Conservation (phyloP, 441 rosid species). For the Sinapis alba region DNA sequence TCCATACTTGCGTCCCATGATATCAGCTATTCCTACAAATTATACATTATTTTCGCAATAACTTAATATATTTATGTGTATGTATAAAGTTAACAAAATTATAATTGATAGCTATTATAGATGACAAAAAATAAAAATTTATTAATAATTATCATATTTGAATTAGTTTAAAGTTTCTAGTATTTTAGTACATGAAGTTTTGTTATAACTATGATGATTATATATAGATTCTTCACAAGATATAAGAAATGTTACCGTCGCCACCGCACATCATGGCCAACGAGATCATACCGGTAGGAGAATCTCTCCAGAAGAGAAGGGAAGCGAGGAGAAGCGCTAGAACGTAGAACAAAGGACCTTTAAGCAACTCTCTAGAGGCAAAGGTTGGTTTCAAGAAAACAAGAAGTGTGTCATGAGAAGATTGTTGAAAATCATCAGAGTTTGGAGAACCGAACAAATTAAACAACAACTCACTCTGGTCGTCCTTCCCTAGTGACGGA, state of each 20-base stretch:
- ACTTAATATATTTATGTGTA: too few species aligned
- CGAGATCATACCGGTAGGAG: constrained; percentile 76
- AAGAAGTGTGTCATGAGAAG: not conserved
- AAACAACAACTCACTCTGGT: constrained; percentile 54
- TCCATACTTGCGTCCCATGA: constrained; percentile 82
- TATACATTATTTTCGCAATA: too few species aligned
- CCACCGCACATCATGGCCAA: constrained; percentile 95
- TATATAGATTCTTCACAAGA: not conserved
- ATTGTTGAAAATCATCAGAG: not conserved
- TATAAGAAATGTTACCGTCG: constrained; percentile 57
- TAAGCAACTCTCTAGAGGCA: constrained; percentile 77
- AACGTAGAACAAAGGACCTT: constrained; percentile 89
- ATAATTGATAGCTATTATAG: too few species aligned
- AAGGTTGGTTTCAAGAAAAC: constrained; percentile 1
- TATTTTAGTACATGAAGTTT: not conserved
- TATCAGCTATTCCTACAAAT: constrained; percentile 78
- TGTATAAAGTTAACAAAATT: too few species aligned
- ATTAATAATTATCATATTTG: too few species aligned
- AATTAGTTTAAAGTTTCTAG: not conserved
- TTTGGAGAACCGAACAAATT: not conserved
- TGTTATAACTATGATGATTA: not conserved
- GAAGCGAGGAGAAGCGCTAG: constrained; percentile 61
- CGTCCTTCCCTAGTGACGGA: constrained; percentile 87
- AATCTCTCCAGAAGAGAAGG: constrained; percentile 79
- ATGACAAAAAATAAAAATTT: too few species aligned